phyloP scores from a whole-genome alignment of 208 protist genomes.

The Novymonas esmeraldas region DNA sequence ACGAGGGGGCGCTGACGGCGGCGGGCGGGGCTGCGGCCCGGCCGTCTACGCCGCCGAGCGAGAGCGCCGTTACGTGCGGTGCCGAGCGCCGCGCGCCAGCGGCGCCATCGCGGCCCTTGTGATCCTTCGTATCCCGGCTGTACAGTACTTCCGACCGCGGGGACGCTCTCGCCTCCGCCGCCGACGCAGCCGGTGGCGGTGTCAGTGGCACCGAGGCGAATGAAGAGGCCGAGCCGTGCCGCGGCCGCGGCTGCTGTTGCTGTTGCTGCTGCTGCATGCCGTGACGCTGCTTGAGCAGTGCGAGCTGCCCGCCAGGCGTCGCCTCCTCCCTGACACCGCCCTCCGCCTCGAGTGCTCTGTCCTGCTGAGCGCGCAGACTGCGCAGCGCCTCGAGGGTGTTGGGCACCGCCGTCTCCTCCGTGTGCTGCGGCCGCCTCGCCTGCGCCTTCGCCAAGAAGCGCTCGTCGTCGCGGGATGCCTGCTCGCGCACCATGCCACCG shows the following conservation, averaged over 20 bases:
- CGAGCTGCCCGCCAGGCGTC: constrained; percentile 38
- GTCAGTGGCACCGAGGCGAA: constrained; percentile 10
- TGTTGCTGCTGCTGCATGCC: constrained; percentile 30
- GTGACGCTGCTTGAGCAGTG: constrained; percentile 66
- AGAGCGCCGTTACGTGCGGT: constrained; percentile 33
- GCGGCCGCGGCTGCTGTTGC: too few relatives aligned
- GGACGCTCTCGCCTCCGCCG: constrained; percentile 3
- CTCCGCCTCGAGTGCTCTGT: constrained; percentile 1
- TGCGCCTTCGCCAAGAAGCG: constrained; percentile 27
- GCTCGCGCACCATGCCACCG: constrained; percentile 37
- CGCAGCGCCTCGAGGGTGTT: constrained; percentile 79
- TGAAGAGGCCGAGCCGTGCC: constrained; percentile 1
- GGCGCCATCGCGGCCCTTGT: not conserved
- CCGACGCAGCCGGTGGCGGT: not conserved
- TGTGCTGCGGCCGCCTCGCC: constrained; percentile 4
- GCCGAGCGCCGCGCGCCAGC: not conserved
- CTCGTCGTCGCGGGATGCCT: constrained; percentile 29
- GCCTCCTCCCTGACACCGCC: constrained; percentile 8
- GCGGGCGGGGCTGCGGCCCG: not conserved
- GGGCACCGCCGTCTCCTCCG: constrained; percentile 37
- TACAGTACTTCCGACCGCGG: constrained; percentile 8
- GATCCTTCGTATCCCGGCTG: constrained; percentile 2
- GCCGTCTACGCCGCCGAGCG: constrained; percentile 26
- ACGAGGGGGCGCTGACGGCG: constrained; percentile 3
- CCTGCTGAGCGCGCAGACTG: constrained; percentile 38